These are phyloP conservation scores for Nannochloris sp. DNA, from an alignment of 139 green algal species.

Conservation along the genomic window DNA sequence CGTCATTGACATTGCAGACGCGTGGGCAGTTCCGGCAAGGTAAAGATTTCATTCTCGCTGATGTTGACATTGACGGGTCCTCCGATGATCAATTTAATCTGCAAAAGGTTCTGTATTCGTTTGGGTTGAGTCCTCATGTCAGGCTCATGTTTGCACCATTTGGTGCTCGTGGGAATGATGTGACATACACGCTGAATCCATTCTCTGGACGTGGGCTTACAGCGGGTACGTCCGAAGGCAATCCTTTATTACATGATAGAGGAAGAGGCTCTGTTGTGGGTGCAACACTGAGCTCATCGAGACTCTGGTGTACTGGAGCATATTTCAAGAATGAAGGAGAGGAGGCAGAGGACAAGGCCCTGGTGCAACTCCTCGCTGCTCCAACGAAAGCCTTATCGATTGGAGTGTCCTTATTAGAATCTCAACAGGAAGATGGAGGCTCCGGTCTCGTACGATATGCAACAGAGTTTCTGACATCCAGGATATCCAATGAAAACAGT, in stretches of 20 bases:
- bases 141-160: slow-evolving; percentile 32
- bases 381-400: not conserved
- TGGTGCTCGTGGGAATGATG: slow-evolving; percentile 23
- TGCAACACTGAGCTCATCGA: not conserved
- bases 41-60: slow-evolving; percentile 16
- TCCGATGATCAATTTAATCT: slow-evolving; percentile 5
- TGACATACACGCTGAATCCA: slow-evolving; percentile 31
- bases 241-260: not conserved
- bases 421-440: not conserved
- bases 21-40: slow-evolving; percentile 10
- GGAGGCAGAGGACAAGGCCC: not conserved
- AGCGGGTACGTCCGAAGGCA: not conserved
- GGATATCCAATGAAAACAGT: too few species aligned
- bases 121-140: slow-evolving; percentile 5
- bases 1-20: slow-evolving; percentile 13
- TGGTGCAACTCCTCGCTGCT: not conserved
- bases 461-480: too few species aligned
- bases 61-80: slow-evolving; percentile 8
- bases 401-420: not conserved
- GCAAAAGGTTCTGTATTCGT: slow-evolving; percentile 30
- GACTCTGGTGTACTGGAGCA: not conserved
- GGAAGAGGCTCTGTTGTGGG: not conserved
- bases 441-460: not conserved
- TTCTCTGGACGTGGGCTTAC: slow-evolving; percentile 22
- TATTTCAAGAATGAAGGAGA: not conserved